These are phyloP conservation scores for Malbranchea cinnamomea DNA, from an alignment of 2,329 filamentous ascomycete species.

Conservation along the genomic window DNA sequence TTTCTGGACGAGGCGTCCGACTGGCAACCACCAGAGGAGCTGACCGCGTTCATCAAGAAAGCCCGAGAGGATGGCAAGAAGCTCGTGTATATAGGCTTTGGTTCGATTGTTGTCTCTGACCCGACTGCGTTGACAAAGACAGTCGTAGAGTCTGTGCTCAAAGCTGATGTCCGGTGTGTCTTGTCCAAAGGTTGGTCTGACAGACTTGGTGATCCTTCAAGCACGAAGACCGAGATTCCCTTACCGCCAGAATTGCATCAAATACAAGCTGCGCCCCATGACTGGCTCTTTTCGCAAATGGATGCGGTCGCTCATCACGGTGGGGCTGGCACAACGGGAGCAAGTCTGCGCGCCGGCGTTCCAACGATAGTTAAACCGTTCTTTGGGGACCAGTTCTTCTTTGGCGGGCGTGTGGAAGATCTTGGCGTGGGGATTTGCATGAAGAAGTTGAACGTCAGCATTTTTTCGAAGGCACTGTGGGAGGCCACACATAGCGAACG, in stretches of 20 bases:
- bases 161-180: constrained; percentile 87
- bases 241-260: constrained; percentile 68
- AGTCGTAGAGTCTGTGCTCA: constrained; percentile 81
- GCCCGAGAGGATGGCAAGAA: constrained; percentile 74
- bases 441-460: constrained; percentile 74
- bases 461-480: constrained; percentile 78
- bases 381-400: constrained; percentile 97
- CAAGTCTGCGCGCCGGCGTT: constrained; percentile 75
- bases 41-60: constrained; percentile 67
- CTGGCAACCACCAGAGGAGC: constrained; percentile 61
- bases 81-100: constrained; percentile 92
- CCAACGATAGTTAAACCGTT: constrained; percentile 94
- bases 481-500: constrained; percentile 77
- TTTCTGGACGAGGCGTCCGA: constrained; percentile 65
- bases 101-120: constrained; percentile 86
- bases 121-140: constrained; percentile 77
- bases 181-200: constrained; percentile 97
- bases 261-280: constrained; percentile 84
- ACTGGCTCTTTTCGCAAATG: constrained; percentile 90
- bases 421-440: constrained; percentile 82
- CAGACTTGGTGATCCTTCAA: constrained; percentile 47
- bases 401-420: constrained; percentile 77
- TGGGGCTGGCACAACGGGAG: constrained; percentile 86
- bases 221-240: constrained; percentile 48
- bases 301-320: constrained; percentile 92